Base-by-base conservation (phyloP, 495 filamentous ascomycete species). In the Hypoxylon cercidicola region DNA sequence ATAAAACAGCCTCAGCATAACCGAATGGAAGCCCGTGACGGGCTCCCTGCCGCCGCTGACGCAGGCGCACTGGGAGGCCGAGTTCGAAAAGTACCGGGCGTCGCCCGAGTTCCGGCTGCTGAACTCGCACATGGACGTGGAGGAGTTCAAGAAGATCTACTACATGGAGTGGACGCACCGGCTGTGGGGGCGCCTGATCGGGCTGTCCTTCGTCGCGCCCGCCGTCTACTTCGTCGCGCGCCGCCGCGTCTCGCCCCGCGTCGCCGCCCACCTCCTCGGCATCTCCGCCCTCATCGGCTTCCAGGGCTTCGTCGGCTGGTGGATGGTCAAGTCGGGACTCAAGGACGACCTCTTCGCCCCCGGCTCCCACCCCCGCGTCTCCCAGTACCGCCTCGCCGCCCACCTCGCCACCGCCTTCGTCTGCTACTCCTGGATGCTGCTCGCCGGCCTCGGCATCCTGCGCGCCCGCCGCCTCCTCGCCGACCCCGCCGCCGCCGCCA, bases 91-190 rank as follows among this genome's bases (percentile, higher is more conserved):
- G 74, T 99, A 99, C 81, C 86, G 87, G 40, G 85, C 88, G 18
- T 96, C 92, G 2, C 95, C 95, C 54, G 95, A 99, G 78, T 98
- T 91, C 81, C 86, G 89, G 68, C 84, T 91, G 25, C 81, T 99
- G 45, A 98, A 99, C 78, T 86, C 93, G 16, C 84, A 92, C 72
- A 99, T 99, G 95, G 89, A 80, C 28, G 79, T 98, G 30, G 84
- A 86, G 30, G 96, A 97, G 72, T 99, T 97, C 79, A 97, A 98
- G 76, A 90, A 92, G 75, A 99, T 99, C 62, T 98, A 98, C 83
- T 98, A 89, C 76, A 98, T 99, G 96, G 95, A 99, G 83, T 99
- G 96, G 96, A 87, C 89, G 4, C 95, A 99, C 77, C 87, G 95
- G 15, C 85, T 97, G 41, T 97, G 95, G 93, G 95, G 96, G n/a